Base-by-base conservation (phyloP, 108 stramenopile genomes). In the Parietichytrium sp. region DNA sequence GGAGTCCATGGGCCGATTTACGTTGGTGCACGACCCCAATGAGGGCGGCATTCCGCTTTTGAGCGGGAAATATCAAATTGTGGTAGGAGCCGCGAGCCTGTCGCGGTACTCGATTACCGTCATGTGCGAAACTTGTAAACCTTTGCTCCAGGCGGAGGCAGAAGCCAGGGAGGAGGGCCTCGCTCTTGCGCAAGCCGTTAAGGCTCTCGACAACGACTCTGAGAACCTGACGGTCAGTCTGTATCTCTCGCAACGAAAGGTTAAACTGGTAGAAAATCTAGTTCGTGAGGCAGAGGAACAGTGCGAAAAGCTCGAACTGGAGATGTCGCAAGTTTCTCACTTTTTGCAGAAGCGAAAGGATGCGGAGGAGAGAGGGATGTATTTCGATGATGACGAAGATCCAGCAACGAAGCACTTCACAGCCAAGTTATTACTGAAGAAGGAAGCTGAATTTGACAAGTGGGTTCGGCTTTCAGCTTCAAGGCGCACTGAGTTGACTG, bases 271-370 rank as follows among this genome's bases (percentile, higher is more conserved):
- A 18, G 47, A 81, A 4, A 72, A 29, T 4, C 18, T 84, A 27
- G 84, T 79, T 15, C 42, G 77, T 4, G 86, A 87, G 52, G 86
- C 86, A 3, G 86, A 87, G 82, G 55, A 33, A 29, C 83, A 84
- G 29, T 78, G 55, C 33, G 23, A 47, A 26, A 36, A 61, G 3
- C 52, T 79, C 47, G 83, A 87, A 33, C 13, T 4, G 3, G 83
- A 79, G 10, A 87, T 84, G 52, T 52, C 51, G 48, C 61, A 38
- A n/a, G 25, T 72, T 45, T 16, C 33, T 6, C 36, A 42, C 10
- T 33, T 72, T 42, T 3, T 78, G 81, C 78, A 81, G 53, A 36
- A 48, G n/a, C 82, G 86, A 54, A 54, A 52, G 25, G 45, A 82
- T 80, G 80, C 78, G 33, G 48, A 10, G 54, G 72, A 80, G 54